These are phyloP conservation scores for Bauhinia variegata DNA, from an alignment of 306 rosid genomes.

Conservation along the genomic window DNA sequence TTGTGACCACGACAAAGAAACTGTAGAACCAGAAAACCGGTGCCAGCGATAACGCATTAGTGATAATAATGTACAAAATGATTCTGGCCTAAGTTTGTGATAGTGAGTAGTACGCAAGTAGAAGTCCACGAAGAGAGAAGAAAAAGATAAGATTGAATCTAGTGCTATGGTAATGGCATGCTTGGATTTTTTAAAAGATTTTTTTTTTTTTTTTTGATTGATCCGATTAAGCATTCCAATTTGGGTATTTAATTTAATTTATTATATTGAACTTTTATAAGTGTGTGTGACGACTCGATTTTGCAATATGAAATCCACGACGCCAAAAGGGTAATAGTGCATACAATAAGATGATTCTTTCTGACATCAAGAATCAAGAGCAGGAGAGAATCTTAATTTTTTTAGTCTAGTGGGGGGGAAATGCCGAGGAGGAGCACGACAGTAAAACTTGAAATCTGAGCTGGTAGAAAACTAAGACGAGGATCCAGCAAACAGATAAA, in stretches of 20 bases:
- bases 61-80: slow-evolving; percentile 2
- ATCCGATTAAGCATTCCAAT: too few species aligned
- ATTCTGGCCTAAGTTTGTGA: slow-evolving; percentile 33
- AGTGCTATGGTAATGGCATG: slow-evolving; percentile 28
- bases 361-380: too few species aligned
- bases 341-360: too few species aligned
- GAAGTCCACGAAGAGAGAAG: not conserved
- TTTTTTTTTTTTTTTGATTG: too few species aligned
- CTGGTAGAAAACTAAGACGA: not conserved
- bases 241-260: too few species aligned
- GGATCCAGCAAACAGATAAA: too few species aligned
- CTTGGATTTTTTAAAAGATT: slow-evolving; percentile 22
- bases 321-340: too few species aligned
- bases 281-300: too few species aligned
- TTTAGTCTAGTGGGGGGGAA: slow-evolving; percentile 26
- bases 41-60: slow-evolving; percentile 14
- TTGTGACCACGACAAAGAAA: slow-evolving; percentile 22
- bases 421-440: slow-evolving; percentile 32
- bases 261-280: too few species aligned
- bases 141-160: not conserved
- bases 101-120: slow-evolving; percentile 1
- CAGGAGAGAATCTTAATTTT: too few species aligned
- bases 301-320: too few species aligned
- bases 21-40: slow-evolving; percentile 20
- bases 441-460: too few species aligned